phyloP scores from a whole-genome alignment of 2,329 filamentous ascomycete species.

The Periconia sp. region DNA sequence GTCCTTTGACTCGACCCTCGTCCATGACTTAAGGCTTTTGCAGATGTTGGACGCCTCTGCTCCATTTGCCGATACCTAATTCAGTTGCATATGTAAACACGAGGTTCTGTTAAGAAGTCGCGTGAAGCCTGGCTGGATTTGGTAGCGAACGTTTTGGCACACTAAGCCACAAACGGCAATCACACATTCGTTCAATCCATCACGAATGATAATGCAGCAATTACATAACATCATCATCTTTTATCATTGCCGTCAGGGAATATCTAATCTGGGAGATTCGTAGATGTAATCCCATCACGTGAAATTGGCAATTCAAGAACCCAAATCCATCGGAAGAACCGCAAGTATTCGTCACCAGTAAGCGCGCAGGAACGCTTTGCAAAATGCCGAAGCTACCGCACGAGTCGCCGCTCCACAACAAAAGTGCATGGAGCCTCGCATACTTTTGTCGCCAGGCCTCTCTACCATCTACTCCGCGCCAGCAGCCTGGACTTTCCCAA shows the following conservation, averaged over 20 bases:
- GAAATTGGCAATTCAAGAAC: slow-evolving; percentile 45
- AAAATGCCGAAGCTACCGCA: slow-evolving; percentile 36
- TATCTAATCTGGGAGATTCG: slow-evolving; percentile 43
- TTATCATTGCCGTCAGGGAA: slow-evolving; percentile 44
- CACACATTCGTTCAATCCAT: slow-evolving; percentile 27
- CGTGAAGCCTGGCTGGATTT: neutral
- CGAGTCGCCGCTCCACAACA: slow-evolving; percentile 33
- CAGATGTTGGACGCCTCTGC: no score
- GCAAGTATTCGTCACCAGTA: slow-evolving; percentile 39
- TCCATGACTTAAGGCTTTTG: no score
- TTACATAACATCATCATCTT: slow-evolving; percentile 42
- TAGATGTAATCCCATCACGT: slow-evolving; percentile 42
- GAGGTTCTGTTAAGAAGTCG: slow-evolving; percentile 19
- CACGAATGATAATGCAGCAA: slow-evolving; percentile 26
- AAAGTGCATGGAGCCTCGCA: slow-evolving; percentile 22
- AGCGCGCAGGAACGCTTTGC: slow-evolving; percentile 33
- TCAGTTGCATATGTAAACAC: no score
- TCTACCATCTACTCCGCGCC: slow-evolving; percentile 33
- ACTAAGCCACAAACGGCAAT: slow-evolving; percentile 32
- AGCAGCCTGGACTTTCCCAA: slow-evolving; percentile 33
- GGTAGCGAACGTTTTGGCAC: slow-evolving; percentile 6
- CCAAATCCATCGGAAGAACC: slow-evolving; percentile 46
- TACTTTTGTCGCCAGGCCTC: slow-evolving; percentile 27
- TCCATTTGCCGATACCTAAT: no score
- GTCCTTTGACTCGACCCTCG: slow-evolving; percentile 28